Percentiles rank a stretch among this genome's conserved stretches.
Evolutionary conservation across 1,284 basidiomycete genomes (phyloP).

Genomic region (Cutaneotrichosporon cavernicola): DNA sequence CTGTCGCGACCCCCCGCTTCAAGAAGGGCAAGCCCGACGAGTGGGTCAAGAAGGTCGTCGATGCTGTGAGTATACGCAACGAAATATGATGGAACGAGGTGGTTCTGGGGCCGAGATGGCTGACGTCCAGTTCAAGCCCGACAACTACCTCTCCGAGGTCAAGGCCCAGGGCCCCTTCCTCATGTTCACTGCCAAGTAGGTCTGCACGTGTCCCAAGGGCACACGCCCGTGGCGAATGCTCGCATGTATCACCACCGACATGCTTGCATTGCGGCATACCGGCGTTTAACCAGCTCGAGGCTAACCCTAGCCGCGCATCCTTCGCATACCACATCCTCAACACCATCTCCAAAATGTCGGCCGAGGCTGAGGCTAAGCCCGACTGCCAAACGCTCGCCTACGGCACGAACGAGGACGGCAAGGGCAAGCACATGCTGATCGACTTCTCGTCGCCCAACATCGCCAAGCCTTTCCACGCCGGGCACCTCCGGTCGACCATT

Average conservation of each 20-base stretch:
- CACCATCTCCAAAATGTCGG: conserved; percentile 73
- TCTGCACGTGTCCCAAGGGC: conserved; percentile 3
- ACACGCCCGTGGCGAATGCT: neutral
- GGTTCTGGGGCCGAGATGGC: neutral
- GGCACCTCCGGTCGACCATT: conserved; percentile 94
- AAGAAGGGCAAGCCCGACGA: conserved; percentile 79
- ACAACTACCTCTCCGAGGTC: conserved; percentile 57
- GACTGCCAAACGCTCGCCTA: conserved; percentile 60
- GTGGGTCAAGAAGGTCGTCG: conserved; percentile 70
- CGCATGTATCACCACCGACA: neutral
- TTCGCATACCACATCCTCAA: conserved; percentile 75
- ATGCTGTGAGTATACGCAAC: conserved; percentile 60
- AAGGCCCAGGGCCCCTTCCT: conserved; percentile 75
- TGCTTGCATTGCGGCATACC: neutral
- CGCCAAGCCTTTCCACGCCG: conserved; percentile 98
- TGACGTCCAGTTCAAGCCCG: conserved; percentile 54
- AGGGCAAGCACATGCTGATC: conserved; percentile 66
- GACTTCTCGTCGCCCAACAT: conserved; percentile 97
- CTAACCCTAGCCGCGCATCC: conserved; percentile 49
- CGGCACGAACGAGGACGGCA: conserved; percentile 70
- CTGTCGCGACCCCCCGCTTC: conserved; percentile 87
- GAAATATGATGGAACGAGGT: neutral
- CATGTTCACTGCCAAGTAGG: conserved; percentile 68
- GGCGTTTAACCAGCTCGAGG: neutral
- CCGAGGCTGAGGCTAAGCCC: conserved; percentile 37